phyloP scores from a whole-genome alignment of 2,329 filamentous ascomycete species.

The Coniella vitis region DNA sequence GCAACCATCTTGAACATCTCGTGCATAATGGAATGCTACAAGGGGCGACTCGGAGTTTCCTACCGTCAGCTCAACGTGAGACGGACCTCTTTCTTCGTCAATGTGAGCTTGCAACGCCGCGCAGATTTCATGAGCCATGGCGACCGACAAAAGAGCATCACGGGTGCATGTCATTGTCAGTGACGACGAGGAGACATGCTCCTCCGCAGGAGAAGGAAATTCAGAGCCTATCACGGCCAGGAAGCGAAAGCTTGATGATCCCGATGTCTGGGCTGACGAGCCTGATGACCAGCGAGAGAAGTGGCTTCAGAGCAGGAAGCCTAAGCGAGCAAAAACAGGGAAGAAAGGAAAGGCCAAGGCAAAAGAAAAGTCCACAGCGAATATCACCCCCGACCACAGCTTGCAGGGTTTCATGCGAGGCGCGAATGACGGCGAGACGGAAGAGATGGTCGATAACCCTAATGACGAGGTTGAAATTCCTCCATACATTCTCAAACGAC shows the following conservation, averaged over 20 bases:
- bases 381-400: background rate
- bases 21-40: background rate
- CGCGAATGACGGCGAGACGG: slow-evolving; percentile 7
- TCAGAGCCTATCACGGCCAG: background rate
- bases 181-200: slow-evolving; percentile 19
- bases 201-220: slow-evolving; percentile 11
- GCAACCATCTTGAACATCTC: background rate
- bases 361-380: slow-evolving; percentile 15
- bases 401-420: slow-evolving; percentile 2
- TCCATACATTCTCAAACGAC: slow-evolving; percentile 64
- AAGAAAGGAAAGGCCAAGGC: slow-evolving; percentile 30
- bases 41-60: background rate
- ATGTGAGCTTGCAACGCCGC: background rate
- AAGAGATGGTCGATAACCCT: slow-evolving; percentile 20
- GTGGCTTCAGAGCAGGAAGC: slow-evolving; percentile 46
- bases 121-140: slow-evolving; percentile 34
- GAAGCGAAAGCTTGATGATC: slow-evolving; percentile 9
- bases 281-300: slow-evolving; percentile 54
- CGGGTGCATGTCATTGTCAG: slow-evolving; percentile 1
- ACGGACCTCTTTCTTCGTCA: background rate
- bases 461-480: slow-evolving; percentile 48
- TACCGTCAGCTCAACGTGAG: background rate
- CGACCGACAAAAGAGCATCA: slow-evolving; percentile 23
- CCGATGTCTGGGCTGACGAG: slow-evolving; percentile 35
- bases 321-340: slow-evolving; percentile 39